A percentile compares a stretch with the other conserved stretches of the same genome.
These are phyloP conservation scores for Ophidiomyces ophidiicola DNA, from an alignment of 2,329 filamentous ascomycete species.

Conservation along the genomic window DNA sequence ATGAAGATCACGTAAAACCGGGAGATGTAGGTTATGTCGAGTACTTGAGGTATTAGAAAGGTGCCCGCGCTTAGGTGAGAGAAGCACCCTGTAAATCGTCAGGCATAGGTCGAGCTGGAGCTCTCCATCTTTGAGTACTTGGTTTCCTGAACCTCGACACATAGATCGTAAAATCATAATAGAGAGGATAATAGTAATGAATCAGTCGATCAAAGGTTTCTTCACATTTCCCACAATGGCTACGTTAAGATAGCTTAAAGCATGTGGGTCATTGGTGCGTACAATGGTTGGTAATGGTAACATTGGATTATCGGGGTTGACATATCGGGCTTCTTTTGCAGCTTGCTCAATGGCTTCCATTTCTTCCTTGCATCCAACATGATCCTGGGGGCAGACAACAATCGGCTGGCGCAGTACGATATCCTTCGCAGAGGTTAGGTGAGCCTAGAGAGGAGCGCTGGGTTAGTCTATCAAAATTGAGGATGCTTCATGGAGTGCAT, in stretches of 20 bases:
- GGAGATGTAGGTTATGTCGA: too few relatives aligned
- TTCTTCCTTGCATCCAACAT: constrained; percentile 91
- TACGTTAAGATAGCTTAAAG: constrained; percentile 48
- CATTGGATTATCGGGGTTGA: constrained; percentile 84
- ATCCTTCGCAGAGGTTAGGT: constrained; percentile 75
- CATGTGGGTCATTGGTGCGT: constrained; percentile 58
- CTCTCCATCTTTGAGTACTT: too few relatives aligned
- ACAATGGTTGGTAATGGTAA: constrained; percentile 77
- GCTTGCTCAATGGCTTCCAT: constrained; percentile 97
- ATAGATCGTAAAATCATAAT: too few relatives aligned
- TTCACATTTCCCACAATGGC: constrained; percentile 50
- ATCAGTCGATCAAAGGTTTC: constrained; percentile 56
- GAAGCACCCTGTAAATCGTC: too few relatives aligned
- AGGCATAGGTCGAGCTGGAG: too few relatives aligned
- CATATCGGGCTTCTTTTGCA: constrained; percentile 77
- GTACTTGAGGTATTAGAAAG: too few relatives aligned
- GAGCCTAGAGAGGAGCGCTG: constrained; percentile 57
- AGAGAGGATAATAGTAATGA: too few relatives aligned
- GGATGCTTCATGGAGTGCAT: too few relatives aligned
- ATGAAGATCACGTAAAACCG: too few relatives aligned
- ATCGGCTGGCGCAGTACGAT: constrained; percentile 84
- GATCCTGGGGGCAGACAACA: constrained; percentile 88
- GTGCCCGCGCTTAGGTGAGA: too few relatives aligned
- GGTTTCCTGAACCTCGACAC: too few relatives aligned
- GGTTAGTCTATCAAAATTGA: too few relatives aligned